Evolutionary conservation across 768 basidiomycete species (phyloP).

Genomic region (Boletus reticuloceps): DNA sequence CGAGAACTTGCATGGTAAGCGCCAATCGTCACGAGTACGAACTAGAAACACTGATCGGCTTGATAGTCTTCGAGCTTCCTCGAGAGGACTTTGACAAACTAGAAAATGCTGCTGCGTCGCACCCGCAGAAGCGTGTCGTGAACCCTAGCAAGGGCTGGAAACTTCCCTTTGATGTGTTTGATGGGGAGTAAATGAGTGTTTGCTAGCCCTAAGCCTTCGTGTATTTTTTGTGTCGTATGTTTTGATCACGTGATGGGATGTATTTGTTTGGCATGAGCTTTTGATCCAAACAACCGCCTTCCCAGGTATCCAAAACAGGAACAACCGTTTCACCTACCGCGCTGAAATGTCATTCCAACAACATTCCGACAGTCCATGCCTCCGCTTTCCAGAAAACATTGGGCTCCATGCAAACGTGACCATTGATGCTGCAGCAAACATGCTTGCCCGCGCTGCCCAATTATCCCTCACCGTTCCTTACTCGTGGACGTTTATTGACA

Average conservation of each 20-base stretch:
- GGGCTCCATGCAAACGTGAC: slow-evolving; percentile 53
- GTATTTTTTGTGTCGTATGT: neutral
- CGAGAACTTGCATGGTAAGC: slow-evolving; percentile 67
- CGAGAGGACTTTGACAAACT: slow-evolving; percentile 40
- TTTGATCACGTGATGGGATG: slow-evolving; percentile 5
- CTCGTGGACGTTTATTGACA: slow-evolving; percentile 74
- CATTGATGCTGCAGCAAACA: slow-evolving; percentile 54
- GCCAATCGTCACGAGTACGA: neutral
- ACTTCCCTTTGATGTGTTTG: slow-evolving; percentile 61
- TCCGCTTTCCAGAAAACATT: slow-evolving; percentile 68
- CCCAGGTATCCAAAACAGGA: slow-evolving; percentile 11
- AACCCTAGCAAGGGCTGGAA: slow-evolving; percentile 64
- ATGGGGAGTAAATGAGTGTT: slow-evolving; percentile 33
- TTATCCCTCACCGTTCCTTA: slow-evolving; percentile 62
- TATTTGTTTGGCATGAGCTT: slow-evolving; percentile 29
- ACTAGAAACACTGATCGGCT: neutral
- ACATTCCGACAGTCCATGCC: slow-evolving; percentile 61
- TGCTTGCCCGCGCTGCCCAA: slow-evolving; percentile 59
- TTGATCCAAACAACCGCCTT: slow-evolving; percentile 29
- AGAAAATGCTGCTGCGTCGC: slow-evolving; percentile 41
- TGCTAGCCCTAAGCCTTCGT: too few relatives aligned
- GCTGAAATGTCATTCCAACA: slow-evolving; percentile 37
- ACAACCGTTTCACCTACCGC: neutral
- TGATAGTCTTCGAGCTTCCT: slow-evolving; percentile 33
- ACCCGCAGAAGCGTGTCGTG: slow-evolving; percentile 51